Evolutionary conservation across 805 yeast species (phyloP), one percentile per base, ranked within the genome.

Genomic region (Kodamaea kakaduensis): DNA sequence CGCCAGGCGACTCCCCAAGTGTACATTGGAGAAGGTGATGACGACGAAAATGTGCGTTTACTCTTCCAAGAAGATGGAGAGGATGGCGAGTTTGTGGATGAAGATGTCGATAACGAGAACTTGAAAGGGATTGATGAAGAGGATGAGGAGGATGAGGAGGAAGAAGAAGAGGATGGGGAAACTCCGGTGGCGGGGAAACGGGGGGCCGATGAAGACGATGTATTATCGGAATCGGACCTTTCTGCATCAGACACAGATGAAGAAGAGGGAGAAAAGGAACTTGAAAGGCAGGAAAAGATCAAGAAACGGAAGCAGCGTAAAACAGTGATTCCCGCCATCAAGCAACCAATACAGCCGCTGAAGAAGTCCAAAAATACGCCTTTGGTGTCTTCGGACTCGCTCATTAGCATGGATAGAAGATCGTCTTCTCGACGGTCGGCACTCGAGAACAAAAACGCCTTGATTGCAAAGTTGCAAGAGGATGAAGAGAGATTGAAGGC

Each of bases 361-460:
- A 65, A 42, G 51, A 66, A 63, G 42, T 51, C 45, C 13, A 40
- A 36, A 14, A 14, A 17, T 5, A 21, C 39, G 4, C 31, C 13
- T 14, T 26, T 47, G 32, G 44, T 73, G 4, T 50, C 66, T 5
- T 53, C 82, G 0, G 80, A 73, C 9, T 64, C 77, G 10, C 53
- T 84, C 17, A 52, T 82, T 14, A 58, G 68, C 10, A 56, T 65
- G 1, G 66, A 65, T 4, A 68, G 95, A 54, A 68, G 96, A 48
- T 75, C 82, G 0, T 84, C 95, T 0, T 75, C 86, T 12, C 75
- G 98, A 54, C 64, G 76, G 7, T 73, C 95, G 0, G 93, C 94
- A 0, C 73, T 85, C 4, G 78, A 79, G 46, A 86, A 78, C 53
- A 86, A 85, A 48, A 66, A 84, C 44, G 84, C 79, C n/a, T 76